These are phyloP conservation scores for Fusarium sp. DNA, from an alignment of 2,329 filamentous ascomycete species.

Conservation along the genomic window DNA sequence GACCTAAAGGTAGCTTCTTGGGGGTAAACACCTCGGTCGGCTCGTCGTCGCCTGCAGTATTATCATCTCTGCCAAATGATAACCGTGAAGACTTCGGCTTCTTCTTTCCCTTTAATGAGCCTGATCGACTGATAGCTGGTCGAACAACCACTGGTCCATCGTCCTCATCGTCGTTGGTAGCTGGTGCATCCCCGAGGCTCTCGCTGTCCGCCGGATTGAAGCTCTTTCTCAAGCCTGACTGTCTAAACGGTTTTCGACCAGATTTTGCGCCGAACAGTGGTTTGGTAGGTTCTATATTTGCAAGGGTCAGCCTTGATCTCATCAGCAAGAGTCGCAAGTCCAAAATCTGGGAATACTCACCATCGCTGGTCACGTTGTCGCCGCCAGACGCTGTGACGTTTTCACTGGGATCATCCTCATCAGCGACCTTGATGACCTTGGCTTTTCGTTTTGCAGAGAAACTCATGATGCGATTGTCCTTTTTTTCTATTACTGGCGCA, in stretches of 20 bases:
- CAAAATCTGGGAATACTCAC: conserved; percentile 49
- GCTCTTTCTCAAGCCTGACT: conserved; percentile 68
- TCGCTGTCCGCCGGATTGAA: conserved; percentile 60
- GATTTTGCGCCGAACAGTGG: conserved; percentile 57
- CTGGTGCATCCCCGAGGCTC: conserved; percentile 37
- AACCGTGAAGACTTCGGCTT: conserved; percentile 70
- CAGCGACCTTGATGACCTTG: conserved; percentile 78
- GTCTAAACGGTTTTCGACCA: conserved; percentile 64
- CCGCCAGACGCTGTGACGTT: conserved; percentile 38
- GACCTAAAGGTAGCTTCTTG: conserved; percentile 73
- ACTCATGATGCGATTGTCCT: conserved; percentile 56
- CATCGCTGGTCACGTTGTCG: conserved; percentile 47
- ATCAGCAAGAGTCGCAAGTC: conserved; percentile 49
- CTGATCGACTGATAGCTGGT: conserved; percentile 59
- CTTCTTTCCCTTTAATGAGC: conserved; percentile 73
- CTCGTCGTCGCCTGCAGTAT: conserved; percentile 63
- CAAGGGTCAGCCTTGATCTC: conserved; percentile 50
- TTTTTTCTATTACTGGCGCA: conserved; percentile 16
- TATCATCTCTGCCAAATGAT: conserved; percentile 76
- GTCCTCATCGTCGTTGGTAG: conserved; percentile 56
- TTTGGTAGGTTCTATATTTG: conserved; percentile 49
- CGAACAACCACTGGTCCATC: conserved; percentile 62
- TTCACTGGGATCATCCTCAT: conserved; percentile 66
- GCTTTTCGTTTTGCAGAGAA: conserved; percentile 74
- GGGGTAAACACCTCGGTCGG: conserved; percentile 65